Base-by-base conservation (phyloP, 108 stramenopile species). In the Aureococcus anophagefferens region DNA sequence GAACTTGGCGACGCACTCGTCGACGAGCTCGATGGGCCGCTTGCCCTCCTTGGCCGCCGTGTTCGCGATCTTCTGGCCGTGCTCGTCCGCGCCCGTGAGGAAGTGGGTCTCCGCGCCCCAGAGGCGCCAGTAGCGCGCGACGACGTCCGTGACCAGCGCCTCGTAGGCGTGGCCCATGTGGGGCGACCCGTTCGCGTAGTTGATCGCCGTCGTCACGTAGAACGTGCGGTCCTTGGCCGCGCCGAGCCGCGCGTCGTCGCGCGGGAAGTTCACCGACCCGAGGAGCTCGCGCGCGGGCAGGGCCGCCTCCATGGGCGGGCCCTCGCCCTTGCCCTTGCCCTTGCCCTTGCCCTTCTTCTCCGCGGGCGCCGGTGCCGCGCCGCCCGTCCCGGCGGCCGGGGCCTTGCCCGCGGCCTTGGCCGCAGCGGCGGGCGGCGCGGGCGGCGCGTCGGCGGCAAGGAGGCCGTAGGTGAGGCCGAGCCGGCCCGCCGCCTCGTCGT, bases 131-230 rank as follows among this genome's bases (percentile, higher is more conserved):
- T 89, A 97, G 0, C 98, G 81, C 28, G 93, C 88, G 63, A 98
- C 83, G 32, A 93, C 92, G 81, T 98, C 98, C 37, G 93, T 70
- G 21, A 94, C 86, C 36, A 93, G 83, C 18, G 89, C 95, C 76
- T 97, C 96, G 82, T 99, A 97, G 25, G 98, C 98, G 72, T 99
- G 96, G 13, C 98, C 98, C 88, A 97, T 96, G 81, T 99, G 96
- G 44, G 94, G 96, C 30, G 94, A 84, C 46, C 98, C 97, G 74
- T 99, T 99, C 76, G 96, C 94, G 89, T 99, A 99, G 81, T 97
- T 96, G 84, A 99, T 99, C 62, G 98, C 96, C n/a, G 98, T 99
- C 37, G 96, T 99, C 62, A 96, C 74, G 84, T 96, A 97, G 76
- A 90, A 97, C 30, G 35, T 65, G 0, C 21, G 25, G 0, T 18